Evolutionary conservation across 208 protist species (phyloP), one percentile per base, ranked within the genome.

Genomic region (Trypanosoma platydactyli): DNA sequence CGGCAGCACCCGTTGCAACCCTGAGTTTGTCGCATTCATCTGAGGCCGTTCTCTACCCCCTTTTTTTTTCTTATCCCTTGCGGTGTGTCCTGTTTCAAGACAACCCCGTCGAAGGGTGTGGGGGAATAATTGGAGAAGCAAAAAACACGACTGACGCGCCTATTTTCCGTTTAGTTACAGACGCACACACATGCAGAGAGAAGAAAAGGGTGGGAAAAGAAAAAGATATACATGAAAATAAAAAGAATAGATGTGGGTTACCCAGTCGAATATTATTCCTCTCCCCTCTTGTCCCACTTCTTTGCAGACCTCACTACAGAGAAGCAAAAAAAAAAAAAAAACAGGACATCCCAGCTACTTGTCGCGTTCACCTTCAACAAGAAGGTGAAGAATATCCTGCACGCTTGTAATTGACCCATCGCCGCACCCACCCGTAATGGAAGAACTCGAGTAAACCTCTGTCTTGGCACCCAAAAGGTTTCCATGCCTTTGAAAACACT

Each of bases 1-100:
- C 7, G 82, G 72, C 44, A 91, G 40, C 57, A 52, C 56, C 42
- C 45, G 41, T 25, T 27, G 29, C 51, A 42, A 18, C 0, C 54
- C 49, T 9, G 40, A 5, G 12, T 53, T 61, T 24, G 42, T 30
- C 18, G 46, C 18, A 33, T 48, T 41, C 64, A 70, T 67, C 12
- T 33, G 9, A 42, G 11, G 4, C 7, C 20, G 18, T 11, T 62
- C 51, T 52, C 22, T 62, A 9, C 25, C 38, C 20, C 52, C 52
- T 64, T 52, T 64, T n/a, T 40, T 53, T 41, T 65, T 55, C 29
- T 15, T 18, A 20, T 42, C 27, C 41, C 30, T 53, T 51, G 49
- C 30, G 24, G 20, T 38, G 1, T 55, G 15, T 9, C 27, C 22
- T 15, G 9, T 3, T 38, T 38, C 33, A 38, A 38, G 5, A n/a